These are phyloP conservation scores for Pachysolen tannophilus DNA, from an alignment of 805 yeast genomes.

Conservation along the genomic window DNA sequence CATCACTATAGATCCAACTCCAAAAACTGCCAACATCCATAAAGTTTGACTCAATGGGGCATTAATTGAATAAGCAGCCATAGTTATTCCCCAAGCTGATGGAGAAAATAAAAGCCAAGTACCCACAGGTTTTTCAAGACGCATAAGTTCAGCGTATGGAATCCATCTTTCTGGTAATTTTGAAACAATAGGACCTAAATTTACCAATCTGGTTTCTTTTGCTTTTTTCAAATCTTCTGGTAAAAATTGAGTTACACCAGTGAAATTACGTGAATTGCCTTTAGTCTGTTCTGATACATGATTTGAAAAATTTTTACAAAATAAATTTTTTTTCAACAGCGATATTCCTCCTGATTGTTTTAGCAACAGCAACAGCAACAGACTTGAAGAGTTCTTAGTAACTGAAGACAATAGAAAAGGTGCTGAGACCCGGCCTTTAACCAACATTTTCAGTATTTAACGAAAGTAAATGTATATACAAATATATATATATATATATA, in stretches of 20 bases:
- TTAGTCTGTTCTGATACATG: too few relatives aligned
- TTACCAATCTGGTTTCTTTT: slow-evolving; percentile 38
- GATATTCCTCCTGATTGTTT: too few relatives aligned
- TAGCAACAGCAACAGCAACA: too few relatives aligned
- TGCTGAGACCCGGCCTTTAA: too few relatives aligned
- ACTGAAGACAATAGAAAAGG: too few relatives aligned
- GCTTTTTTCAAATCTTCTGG: slow-evolving; percentile 43
- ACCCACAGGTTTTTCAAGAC: slow-evolving; percentile 95
- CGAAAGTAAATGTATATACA: too few relatives aligned
- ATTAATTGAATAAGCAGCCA: slow-evolving; percentile 70
- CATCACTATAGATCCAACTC: slow-evolving; percentile 84
- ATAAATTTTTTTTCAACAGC: too few relatives aligned
- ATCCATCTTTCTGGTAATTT: slow-evolving; percentile 65
- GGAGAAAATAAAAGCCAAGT: slow-evolving; percentile 79
- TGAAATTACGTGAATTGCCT: too few relatives aligned
- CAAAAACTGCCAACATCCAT: slow-evolving; percentile 60
- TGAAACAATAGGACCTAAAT: slow-evolving; percentile 41
- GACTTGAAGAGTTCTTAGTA: too few relatives aligned
- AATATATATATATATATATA: too few relatives aligned
- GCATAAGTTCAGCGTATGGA: slow-evolving; percentile 88
- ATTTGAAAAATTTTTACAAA: too few relatives aligned
- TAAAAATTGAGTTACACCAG: slow-evolving; percentile 10
- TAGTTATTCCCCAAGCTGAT: slow-evolving; percentile 85
- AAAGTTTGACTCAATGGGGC: slow-evolving; percentile 63
- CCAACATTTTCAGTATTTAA: too few relatives aligned